phyloP scores from a whole-genome alignment of 805 yeast genomes.

The Pichia nanzhaoensis region DNA sequence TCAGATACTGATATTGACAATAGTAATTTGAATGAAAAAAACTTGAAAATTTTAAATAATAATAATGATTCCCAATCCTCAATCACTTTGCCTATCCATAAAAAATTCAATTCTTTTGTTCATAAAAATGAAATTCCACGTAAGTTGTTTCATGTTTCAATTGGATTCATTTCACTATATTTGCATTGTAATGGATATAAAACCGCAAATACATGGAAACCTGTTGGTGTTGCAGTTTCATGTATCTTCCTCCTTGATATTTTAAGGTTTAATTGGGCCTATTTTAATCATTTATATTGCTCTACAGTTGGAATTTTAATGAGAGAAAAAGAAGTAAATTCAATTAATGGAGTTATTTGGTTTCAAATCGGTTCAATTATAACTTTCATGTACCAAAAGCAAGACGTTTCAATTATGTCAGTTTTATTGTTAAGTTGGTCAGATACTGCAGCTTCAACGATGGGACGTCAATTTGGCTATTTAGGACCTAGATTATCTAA shows the following conservation, averaged over 20 bases:
- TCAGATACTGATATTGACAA: conserved; percentile 3
- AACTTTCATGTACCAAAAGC: conserved; percentile 63
- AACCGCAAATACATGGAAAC: conserved; percentile 50
- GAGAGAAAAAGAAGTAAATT: conserved; percentile 71
- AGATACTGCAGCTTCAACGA: conserved; percentile 92
- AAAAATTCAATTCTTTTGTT: conserved; percentile 24
- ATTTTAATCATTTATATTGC: conserved; percentile 64
- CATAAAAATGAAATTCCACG: conserved; percentile 83
- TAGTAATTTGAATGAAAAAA: neutral
- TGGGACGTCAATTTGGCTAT: conserved; percentile 83
- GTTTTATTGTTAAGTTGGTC: conserved; percentile 89
- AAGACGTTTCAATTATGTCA: conserved; percentile 74
- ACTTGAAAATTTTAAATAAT: neutral
- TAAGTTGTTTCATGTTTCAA: conserved; percentile 80
- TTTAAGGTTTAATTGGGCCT: conserved; percentile 52
- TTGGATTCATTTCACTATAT: conserved; percentile 74
- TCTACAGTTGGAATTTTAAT: conserved; percentile 69
- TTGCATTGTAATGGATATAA: conserved; percentile 59
- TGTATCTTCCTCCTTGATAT: conserved; percentile 58
- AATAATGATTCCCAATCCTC: neutral
- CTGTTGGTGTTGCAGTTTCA: conserved; percentile 49
- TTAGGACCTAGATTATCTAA: conserved; percentile 70
- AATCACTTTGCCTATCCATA: conserved; percentile 21
- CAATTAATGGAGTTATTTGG: conserved; percentile 83
- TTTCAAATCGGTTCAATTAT: conserved; percentile 72